These are phyloP conservation scores for Apiospora koreana DNA, from an alignment of 2,329 filamentous ascomycete species.

Conservation along the genomic window DNA sequence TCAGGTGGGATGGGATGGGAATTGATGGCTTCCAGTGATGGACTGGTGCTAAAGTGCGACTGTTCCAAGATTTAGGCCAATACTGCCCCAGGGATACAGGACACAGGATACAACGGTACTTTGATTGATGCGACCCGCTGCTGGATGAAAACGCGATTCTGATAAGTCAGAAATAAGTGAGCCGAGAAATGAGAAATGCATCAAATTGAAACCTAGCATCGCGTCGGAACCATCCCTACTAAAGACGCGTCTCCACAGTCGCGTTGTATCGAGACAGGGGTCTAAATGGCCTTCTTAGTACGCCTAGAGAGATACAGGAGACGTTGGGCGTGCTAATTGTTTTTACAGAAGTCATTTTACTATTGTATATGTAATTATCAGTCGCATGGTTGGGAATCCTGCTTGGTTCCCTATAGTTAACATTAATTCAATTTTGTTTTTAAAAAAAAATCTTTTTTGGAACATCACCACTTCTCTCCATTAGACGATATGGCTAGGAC, in stretches of 20 bases:
- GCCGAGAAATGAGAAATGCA: background rate
- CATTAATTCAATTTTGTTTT: no score
- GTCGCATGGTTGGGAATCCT: background rate
- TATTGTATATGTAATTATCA: background rate
- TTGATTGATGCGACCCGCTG: background rate
- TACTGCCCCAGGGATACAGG: no score
- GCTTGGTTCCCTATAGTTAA: no score
- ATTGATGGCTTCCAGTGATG: background rate
- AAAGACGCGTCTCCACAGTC: background rate
- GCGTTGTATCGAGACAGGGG: background rate
- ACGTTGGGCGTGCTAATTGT: background rate
- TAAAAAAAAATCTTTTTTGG: no score
- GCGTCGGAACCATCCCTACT: background rate
- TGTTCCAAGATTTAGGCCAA: background rate
- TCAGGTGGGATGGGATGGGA: constrained; percentile 3
- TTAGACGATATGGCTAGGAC: constrained; percentile 45
- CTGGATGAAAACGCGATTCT: background rate
- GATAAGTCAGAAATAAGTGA: background rate
- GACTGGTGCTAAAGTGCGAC: background rate
- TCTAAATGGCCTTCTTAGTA: background rate
- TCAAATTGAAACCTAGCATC: background rate
- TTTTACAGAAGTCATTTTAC: background rate
- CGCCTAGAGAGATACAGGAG: background rate
- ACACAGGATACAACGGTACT: constrained; percentile 5
- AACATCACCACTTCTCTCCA: background rate